Evolutionary conservation across 148 eudicot genomes (phyloP).

Genomic region (Persicaria tinctoria): DNA sequence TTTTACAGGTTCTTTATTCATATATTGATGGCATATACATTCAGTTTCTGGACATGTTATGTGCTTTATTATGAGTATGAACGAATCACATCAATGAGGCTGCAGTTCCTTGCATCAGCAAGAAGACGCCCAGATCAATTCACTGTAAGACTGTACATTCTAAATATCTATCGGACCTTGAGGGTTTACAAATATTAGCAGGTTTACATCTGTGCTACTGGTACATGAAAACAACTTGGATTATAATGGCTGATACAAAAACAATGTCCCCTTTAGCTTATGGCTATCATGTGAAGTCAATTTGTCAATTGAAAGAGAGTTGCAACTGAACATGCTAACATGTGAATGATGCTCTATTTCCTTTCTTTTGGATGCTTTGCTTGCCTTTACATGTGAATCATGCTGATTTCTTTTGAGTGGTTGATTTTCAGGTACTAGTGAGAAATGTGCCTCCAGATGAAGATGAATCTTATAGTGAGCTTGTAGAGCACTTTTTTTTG

Average conservation of each 20-base stretch:
- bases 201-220: too few species aligned
- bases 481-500: conserved; percentile 88
- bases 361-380: too few species aligned
- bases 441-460: conserved; percentile 88
- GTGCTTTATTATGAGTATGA: conserved; percentile 64
- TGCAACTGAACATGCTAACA: too few species aligned
- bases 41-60: conserved; percentile 80
- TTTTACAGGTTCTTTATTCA: conserved; percentile 80
- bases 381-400: too few species aligned
- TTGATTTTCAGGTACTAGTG: conserved; percentile 57
- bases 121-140: conserved; percentile 87
- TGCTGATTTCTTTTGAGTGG: not conserved
- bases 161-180: not conserved
- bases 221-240: not conserved
- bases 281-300: too few species aligned
- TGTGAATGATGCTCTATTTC: too few species aligned
- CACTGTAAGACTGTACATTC: conserved; percentile 43
- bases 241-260: not conserved
- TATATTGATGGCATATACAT: conserved; percentile 66
- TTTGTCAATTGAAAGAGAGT: too few species aligned
- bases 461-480: conserved; percentile 81
- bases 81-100: conserved; percentile 55
- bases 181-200: too few species aligned
- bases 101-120: conserved; percentile 74
- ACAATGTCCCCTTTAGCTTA: too few species aligned